Conservation (phyloP, 306 rosid genomes). For the barrel medic (Medicago truncatula) region DNA sequence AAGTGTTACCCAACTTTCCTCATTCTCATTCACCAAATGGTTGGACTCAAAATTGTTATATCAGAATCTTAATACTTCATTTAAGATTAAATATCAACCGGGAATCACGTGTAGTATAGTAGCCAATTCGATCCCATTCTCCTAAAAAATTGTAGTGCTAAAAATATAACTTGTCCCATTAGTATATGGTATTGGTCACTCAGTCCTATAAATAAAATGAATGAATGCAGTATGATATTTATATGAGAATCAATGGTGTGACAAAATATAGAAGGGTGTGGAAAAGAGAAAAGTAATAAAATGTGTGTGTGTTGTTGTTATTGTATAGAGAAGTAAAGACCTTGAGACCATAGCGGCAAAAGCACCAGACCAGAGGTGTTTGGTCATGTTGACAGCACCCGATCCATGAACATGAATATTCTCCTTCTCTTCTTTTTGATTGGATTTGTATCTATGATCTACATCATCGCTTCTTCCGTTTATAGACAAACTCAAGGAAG, state of each 20-base stretch:
- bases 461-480: slow-evolving; percentile 54
- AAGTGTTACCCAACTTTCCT: background rate
- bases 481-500: slow-evolving; percentile 78
- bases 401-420: slow-evolving; percentile 50
- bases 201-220: background rate
- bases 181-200: background rate
- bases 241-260: background rate
- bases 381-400: slow-evolving; percentile 77
- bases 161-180: background rate
- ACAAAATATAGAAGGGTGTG: background rate
- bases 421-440: slow-evolving; percentile 54
- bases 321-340: slow-evolving; percentile 42
- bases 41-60: background rate
- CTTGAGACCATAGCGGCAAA: slow-evolving; percentile 97
- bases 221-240: background rate
- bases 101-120: background rate
- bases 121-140: background rate
- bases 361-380: slow-evolving; percentile 94
- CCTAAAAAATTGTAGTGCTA: background rate
- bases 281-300: background rate
- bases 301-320: background rate
- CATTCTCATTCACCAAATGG: background rate
- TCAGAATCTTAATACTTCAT: background rate
- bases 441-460: slow-evolving; percentile 59
- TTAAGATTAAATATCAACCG: background rate